Conservation (phyloP, 2,329 filamentous ascomycete species). For the Venturia effusa region DNA sequence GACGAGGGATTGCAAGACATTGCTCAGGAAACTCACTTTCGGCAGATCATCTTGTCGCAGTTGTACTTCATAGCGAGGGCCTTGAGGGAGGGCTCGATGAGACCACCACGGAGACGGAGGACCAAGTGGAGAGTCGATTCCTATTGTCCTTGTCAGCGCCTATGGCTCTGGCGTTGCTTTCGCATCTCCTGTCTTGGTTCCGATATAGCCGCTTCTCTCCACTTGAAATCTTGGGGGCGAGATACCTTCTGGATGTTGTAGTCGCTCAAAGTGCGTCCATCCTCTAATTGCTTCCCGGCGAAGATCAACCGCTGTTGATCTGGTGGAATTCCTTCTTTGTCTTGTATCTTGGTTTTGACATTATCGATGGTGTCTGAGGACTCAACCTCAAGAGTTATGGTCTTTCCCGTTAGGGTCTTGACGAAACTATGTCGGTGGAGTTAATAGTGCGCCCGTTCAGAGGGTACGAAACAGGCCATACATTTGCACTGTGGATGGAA, state of each 20-base stretch:
- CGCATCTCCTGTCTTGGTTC: neutral
- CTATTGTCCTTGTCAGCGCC: conserved; percentile 35
- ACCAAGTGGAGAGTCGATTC: conserved; percentile 98
- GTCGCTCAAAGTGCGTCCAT: conserved; percentile 90
- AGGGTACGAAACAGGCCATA: conserved; percentile 39
- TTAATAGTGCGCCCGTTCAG: conserved; percentile 18
- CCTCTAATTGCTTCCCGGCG: conserved; percentile 97
- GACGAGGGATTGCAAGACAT: neutral
- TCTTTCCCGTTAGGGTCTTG: conserved; percentile 99
- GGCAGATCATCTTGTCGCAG: conserved; percentile 99
- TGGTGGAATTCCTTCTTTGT: conserved; percentile 97
- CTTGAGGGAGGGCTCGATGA: conserved; percentile 98
- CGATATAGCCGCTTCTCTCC: neutral
- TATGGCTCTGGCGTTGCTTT: neutral
- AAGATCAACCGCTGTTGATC: conserved; percentile 99
- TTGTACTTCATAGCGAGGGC: conserved; percentile 98
- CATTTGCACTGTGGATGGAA: conserved; percentile 67
- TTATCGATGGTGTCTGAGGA: conserved; percentile 99
- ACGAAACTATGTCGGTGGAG: conserved; percentile 66
- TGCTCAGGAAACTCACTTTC: conserved; percentile 53
- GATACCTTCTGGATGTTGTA: conserved; percentile 99
- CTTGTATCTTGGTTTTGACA: conserved; percentile 99
- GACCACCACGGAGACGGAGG: conserved; percentile 97
- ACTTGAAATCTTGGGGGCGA: neutral
- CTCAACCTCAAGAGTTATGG: conserved; percentile 99